A percentile compares a stretch with the other conserved stretches of the same genome.
Evolutionary conservation across 2,329 filamentous ascomycete species (phyloP).

Genomic region (Ophiocordyceps camponoti-rufipedis): DNA sequence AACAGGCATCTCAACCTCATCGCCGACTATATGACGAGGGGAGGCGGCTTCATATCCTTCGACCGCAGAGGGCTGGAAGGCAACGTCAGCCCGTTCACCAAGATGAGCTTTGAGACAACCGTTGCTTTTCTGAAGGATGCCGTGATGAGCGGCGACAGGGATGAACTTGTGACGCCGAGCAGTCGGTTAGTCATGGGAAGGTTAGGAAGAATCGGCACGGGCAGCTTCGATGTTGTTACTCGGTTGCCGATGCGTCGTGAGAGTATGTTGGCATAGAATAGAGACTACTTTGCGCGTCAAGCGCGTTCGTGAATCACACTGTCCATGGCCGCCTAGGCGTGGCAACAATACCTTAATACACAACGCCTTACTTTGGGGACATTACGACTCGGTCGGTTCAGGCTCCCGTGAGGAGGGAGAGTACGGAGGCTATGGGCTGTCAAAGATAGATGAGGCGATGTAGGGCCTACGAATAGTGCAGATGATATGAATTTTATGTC

Average conservation of each 20-base stretch:
- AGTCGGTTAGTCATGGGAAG: conserved; percentile 76
- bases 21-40: conserved; percentile 93
- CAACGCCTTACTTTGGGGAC: no score
- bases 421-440: no score
- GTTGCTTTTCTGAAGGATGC: conserved; percentile 86
- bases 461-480: no score
- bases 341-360: no score
- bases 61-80: conserved; percentile 76
- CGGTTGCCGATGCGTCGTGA: conserved; percentile 26
- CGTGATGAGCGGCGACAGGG: conserved; percentile 75
- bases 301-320: no score
- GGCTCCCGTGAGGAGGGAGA: no score
- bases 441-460: no score
- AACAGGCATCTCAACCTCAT: conserved; percentile 87
- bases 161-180: conserved; percentile 72
- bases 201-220: conserved; percentile 70
- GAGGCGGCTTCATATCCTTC: conserved; percentile 77
- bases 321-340: no score
- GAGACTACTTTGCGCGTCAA: no score
- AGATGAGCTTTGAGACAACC: conserved; percentile 99
- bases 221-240: conserved; percentile 74
- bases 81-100: conserved; percentile 81
- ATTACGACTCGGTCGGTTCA: no score
- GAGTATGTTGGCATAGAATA: background rate
- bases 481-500: no score